Evolutionary conservation across 257 asterid species (phyloP), one percentile per base, ranked within the genome.

Genomic region (Penstemon newberryi): DNA sequence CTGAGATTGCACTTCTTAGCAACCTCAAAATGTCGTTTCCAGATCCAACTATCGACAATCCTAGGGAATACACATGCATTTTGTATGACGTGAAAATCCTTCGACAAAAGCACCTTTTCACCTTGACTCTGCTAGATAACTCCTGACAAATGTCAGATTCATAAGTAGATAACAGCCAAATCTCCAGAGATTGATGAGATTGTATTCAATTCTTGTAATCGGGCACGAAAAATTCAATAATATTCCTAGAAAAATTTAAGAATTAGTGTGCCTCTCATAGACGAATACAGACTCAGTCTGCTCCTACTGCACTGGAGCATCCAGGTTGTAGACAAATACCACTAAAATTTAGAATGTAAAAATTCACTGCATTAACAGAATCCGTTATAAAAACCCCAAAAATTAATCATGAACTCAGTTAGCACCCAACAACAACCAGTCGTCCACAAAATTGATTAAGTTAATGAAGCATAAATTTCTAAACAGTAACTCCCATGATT

Each of bases 191-290:
- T 8, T 13, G 55, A 54, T 60, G 55, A 8, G 52, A 73, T 54
- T 8, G 33, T 19, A 45, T 51, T 41, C 25, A 33, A 64, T 45
- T 25, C 67, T 50, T 5, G 53, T 37, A 57, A 64, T 37, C 46
- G 10, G n/a, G 5, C 47, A 42, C 41, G 10, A 58, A 13, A 39
- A 15, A 39, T 42, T 47, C 65, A 56, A 47, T 55, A 50, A 46
- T 52, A 69, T 55, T 73, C 41, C 66, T 18, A 43, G 49, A 60
- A n/a, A 49, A 33, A 38, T 62, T 65, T 46, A 6, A 56, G 60
- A 50, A 25, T 25, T 25, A 25, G 33, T 25, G 33, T 2, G 33
- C 33, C 33, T 25, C 33, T 25, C 33, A 25, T 25, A 25, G 33
- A 25, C 33, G 33, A 25, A 25, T 25, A 25, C 33, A 2, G 33